These are phyloP conservation scores for Irineochytrium annulatum DNA, from an alignment of 192 early-diverging fungal genomes.

Conservation along the genomic window DNA sequence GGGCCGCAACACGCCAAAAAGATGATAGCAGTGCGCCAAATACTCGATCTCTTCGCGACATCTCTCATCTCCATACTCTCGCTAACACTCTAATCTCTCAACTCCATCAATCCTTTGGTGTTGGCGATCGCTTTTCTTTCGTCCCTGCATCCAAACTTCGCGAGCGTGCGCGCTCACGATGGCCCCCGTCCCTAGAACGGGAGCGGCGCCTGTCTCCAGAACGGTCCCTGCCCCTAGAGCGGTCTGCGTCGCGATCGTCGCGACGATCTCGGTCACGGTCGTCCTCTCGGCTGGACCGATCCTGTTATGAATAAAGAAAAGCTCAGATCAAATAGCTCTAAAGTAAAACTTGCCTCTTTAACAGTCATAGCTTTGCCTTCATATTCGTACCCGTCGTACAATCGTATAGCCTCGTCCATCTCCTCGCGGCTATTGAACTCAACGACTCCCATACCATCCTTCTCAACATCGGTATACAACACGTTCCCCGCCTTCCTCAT, in stretches of 20 bases:
- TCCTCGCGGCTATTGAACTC: slow-evolving; percentile 80
- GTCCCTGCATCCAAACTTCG: background rate
- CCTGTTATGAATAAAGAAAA: background rate
- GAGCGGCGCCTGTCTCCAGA: background rate
- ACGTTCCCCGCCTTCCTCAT: slow-evolving; percentile 94
- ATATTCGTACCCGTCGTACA: slow-evolving; percentile 69
- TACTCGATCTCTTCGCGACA: too few species aligned
- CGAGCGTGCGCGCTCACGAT: background rate
- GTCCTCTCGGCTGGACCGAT: background rate
- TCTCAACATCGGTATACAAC: slow-evolving; percentile 85
- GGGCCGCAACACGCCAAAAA: too few species aligned
- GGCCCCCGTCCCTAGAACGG: background rate
- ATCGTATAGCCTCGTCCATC: slow-evolving; percentile 78
- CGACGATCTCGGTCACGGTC: background rate
- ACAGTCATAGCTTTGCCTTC: slow-evolving; percentile 39
- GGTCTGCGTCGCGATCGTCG: background rate
- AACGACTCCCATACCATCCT: slow-evolving; percentile 84
- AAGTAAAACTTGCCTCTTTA: slow-evolving; percentile 28
- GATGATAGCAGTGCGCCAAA: too few species aligned
- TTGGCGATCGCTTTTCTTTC: background rate
- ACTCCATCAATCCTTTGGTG: too few species aligned
- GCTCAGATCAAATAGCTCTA: slow-evolving; percentile 2
- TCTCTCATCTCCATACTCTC: too few species aligned
- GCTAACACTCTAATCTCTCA: too few species aligned
- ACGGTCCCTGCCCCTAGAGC: background rate